A percentile compares a stretch with the other conserved stretches of the same genome.
Conservation (phyloP, 495 filamentous ascomycete genomes). For the Pseudoneurospora amorphoporcata region DNA sequence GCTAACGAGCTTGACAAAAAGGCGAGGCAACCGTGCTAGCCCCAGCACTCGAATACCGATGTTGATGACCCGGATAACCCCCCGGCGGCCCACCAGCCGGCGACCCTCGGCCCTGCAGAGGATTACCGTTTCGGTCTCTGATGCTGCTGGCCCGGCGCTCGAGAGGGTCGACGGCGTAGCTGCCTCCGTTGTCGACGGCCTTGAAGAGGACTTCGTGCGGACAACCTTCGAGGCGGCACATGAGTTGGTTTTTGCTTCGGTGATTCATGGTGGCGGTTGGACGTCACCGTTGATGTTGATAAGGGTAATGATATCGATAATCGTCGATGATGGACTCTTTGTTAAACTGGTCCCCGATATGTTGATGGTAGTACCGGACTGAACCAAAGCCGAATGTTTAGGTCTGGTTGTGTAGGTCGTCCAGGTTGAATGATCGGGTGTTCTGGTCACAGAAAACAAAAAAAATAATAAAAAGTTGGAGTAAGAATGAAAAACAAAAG, state of each 20-base stretch:
- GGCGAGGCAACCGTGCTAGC: constrained; percentile 6
- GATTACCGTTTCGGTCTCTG: not conserved
- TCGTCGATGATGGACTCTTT: not conserved
- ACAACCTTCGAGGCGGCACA: constrained; percentile 16
- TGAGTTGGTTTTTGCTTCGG: not conserved
- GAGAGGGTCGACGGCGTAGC: constrained; percentile 7
- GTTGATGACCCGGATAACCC: constrained; percentile 6
- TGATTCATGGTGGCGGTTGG: not conserved
- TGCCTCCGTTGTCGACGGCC: constrained; percentile 4
- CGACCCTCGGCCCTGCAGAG: not conserved
- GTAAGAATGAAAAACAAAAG: not conserved
- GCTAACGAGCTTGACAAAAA: constrained; percentile 17
- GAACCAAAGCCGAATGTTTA: not conserved
- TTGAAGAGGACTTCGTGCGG: constrained; percentile 14
- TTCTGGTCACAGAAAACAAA: not conserved
- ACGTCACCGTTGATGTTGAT: not conserved
- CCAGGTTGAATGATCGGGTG: not conserved
- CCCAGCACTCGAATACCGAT: constrained; percentile 7
- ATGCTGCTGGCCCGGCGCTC: constrained; percentile 5
- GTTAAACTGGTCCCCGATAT: not conserved
- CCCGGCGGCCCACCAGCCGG: constrained; percentile 4
- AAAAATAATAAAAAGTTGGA: not conserved
- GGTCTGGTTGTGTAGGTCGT: not conserved
- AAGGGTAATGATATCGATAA: not conserved
- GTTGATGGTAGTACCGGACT: not conserved